Evolutionary conservation across 1,284 basidiomycete genomes (phyloP), one percentile per base, ranked within the genome.

Genomic region (Phaffia rhodozyma): DNA sequence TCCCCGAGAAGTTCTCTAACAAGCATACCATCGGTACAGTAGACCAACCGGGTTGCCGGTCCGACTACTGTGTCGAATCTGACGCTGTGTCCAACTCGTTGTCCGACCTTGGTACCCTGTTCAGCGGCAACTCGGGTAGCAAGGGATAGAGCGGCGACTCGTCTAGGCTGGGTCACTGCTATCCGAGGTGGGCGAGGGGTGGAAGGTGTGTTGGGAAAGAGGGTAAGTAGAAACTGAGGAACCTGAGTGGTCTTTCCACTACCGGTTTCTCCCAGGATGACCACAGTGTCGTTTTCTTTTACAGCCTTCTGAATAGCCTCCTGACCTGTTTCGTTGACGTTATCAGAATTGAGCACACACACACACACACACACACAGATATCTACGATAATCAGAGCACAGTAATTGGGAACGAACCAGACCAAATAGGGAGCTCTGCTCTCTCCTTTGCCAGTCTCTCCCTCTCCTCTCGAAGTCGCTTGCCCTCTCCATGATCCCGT

Each of bases 201-300:
- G 16, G 49, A 57, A 18, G 38, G 70, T 16, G 38, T 43, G 13
- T 43, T 43, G 13, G 38, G 38, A 43, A 43, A 43, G 66, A 54
- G 71, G 66, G 27, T 84, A 56, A 91, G 82, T 30, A 97, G 79
- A 71, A 93, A 91, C 75, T 94, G 89, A 0, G 92, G 91, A 34
- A 94, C 83, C 79, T 94, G 93, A 56, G 94, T 98, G 0, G 94
- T 97, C 78, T 98, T 98, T 67, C 94, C 94, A 30, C 91, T 96
- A 48, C 94, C 96, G 0, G 94, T 98, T 77, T 98, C 94, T 61
- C 93, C 94, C 21, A 98, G 80, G 29, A 98, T 81, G 59, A 98
- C 85, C 1, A 89, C 87, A 3, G 96, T 91, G 73, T 96, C 89
- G 74, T 94, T 84, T 55, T 82, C 78, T 53, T 80, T 76, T 59